phyloP scores from a whole-genome alignment of 352 stramenopile species.

The Pythium plurisporium region DNA sequence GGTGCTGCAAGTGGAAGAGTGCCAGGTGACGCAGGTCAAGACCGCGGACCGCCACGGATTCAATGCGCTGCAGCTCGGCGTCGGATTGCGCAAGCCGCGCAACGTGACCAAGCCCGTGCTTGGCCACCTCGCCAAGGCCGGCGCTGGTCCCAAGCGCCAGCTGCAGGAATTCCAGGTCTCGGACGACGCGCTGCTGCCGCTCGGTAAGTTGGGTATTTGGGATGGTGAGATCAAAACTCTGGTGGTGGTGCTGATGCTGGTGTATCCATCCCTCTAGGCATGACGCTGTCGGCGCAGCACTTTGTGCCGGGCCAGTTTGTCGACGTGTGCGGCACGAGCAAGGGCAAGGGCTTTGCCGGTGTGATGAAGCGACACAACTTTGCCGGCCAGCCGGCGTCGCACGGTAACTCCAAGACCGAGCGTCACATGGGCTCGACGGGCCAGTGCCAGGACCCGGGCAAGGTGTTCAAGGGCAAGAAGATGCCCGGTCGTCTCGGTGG shows the following conservation, averaged over 20 bases:
- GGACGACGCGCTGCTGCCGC: constrained; percentile 80
- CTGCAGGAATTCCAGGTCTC: constrained; percentile 95
- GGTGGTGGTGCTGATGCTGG: too few species aligned
- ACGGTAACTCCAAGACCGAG: constrained; percentile 98
- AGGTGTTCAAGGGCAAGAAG: constrained; percentile 99
- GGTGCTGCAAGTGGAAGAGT: constrained; percentile 87
- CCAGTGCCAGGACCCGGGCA: constrained; percentile 97
- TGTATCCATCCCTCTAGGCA: constrained; percentile 27
- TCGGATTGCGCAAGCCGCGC: constrained; percentile 94
- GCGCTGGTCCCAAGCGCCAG: constrained; percentile 91
- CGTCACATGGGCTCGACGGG: constrained; percentile 95
- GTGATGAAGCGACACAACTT: constrained; percentile 99
- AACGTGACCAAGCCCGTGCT: constrained; percentile 93
- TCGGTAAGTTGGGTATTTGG: constrained; percentile 39
- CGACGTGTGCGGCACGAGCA: constrained; percentile 94
- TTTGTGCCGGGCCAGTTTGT: constrained; percentile 98
- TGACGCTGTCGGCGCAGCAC: constrained; percentile 93
- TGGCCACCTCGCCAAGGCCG: constrained; percentile 90
- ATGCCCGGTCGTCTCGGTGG: constrained; percentile 98
- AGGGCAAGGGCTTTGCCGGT: constrained; percentile 90
- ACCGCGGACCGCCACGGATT: constrained; percentile 93
- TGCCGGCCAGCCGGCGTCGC: constrained; percentile 92
- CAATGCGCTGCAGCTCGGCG: constrained; percentile 93
- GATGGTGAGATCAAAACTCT: too few species aligned
- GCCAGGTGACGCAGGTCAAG: constrained; percentile 95